phyloP scores from a whole-genome alignment of 192 early-diverging fungal species.

The Obelidium mucronatum region DNA sequence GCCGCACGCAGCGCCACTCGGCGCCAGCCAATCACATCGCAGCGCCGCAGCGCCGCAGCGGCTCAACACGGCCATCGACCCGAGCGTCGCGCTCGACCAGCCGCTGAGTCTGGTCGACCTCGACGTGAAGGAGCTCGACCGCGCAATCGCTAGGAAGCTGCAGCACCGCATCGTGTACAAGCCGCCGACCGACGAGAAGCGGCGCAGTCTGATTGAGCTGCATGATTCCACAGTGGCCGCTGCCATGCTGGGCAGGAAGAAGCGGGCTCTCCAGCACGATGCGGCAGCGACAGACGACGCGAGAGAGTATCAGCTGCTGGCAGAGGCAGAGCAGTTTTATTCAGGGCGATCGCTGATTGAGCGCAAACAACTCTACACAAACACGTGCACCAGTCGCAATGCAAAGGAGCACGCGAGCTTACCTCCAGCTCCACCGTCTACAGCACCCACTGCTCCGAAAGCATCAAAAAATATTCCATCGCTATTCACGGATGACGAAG shows the following conservation, averaged over 20 bases:
- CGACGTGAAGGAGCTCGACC: no score
- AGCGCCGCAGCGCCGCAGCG: neutral
- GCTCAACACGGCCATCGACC: constrained; percentile 1
- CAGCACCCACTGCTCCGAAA: neutral
- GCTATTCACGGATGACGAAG: neutral
- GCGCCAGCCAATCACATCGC: neutral
- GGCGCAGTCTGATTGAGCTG: neutral
- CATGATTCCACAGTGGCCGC: no score
- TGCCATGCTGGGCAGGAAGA: no score
- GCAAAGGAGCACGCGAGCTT: neutral
- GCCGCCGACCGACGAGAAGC: neutral
- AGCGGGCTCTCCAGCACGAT: no score
- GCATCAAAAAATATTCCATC: neutral
- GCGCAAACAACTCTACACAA: neutral
- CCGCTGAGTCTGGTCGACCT: neutral
- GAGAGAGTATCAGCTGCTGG: no score
- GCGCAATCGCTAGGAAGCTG: neutral
- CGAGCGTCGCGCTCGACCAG: neutral
- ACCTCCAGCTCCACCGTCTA: no score
- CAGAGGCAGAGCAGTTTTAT: no score
- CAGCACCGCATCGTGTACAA: neutral
- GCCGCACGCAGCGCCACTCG: neutral
- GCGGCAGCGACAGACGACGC: no score
- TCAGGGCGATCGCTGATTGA: no score
- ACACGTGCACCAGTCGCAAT: neutral